These are phyloP conservation scores for Toxicodendron radicans DNA, from an alignment of 345 rosid species.

Conservation along the genomic window DNA sequence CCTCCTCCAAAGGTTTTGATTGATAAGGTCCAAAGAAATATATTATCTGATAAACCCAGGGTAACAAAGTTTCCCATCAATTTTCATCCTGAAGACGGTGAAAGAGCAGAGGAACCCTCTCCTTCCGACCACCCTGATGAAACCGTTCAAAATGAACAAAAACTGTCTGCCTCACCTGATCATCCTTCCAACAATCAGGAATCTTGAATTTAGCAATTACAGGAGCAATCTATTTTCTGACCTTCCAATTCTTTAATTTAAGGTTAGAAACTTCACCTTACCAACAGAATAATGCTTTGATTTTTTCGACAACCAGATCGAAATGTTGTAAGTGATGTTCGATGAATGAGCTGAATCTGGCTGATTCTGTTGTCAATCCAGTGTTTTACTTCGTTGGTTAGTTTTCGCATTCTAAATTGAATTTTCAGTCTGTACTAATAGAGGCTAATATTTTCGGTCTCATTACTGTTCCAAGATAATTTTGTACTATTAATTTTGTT, in stretches of 20 bases:
- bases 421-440: conserved; percentile 1
- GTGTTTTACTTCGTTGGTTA: neutral
- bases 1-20: conserved; percentile 78
- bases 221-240: neutral
- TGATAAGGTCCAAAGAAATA: conserved; percentile 81
- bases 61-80: conserved; percentile 95
- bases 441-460: neutral
- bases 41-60: conserved; percentile 84
- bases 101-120: conserved; percentile 36
- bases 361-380: neutral
- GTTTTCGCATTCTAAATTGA: neutral
- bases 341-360: conserved; percentile 3
- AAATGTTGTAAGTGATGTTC: conserved; percentile 15
- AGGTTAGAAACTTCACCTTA: neutral
- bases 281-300: neutral
- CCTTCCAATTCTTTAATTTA: conserved; percentile 11
- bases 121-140: conserved; percentile 43
- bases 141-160: conserved; percentile 38
- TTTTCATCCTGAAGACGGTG: conserved; percentile 74
- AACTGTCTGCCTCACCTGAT: conserved; percentile 30
- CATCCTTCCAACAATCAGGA: conserved; percentile 34
- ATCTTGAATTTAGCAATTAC: conserved; percentile 20
- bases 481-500: neutral
- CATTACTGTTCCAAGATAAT: neutral
- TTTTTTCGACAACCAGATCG: neutral